Conservation (phyloP, 179 eudicot species). For the Silene coronaria region DNA sequence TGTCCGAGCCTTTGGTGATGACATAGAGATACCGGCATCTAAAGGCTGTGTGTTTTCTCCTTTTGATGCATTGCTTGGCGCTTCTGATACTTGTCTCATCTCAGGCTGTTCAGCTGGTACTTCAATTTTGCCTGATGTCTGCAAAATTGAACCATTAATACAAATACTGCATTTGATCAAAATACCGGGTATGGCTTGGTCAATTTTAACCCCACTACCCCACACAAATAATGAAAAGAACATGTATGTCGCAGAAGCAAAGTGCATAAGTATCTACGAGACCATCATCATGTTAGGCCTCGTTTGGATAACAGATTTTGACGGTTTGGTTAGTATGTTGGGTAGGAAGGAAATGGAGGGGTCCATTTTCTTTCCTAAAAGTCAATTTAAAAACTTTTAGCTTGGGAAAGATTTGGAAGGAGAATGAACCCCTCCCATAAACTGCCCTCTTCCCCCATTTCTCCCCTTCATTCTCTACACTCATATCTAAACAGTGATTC, state of each 20-base stretch:
- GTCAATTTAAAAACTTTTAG: background rate
- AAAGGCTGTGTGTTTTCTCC: slow-evolving; percentile 33
- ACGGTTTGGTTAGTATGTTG: background rate
- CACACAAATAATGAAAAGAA: background rate
- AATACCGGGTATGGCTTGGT: background rate
- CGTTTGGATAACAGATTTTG: background rate
- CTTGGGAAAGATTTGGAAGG: background rate
- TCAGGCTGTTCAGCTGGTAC: slow-evolving; percentile 40
- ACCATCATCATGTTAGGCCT: background rate
- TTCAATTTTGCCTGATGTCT: slow-evolving; percentile 64
- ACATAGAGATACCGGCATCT: slow-evolving; percentile 26
- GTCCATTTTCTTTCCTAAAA: background rate
- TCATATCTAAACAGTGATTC: background rate
- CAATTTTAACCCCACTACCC: background rate
- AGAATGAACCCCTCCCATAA: background rate
- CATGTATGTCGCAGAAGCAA: background rate
- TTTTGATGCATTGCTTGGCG: slow-evolving; percentile 32
- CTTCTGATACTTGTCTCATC: slow-evolving; percentile 49
- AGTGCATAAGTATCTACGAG: background rate
- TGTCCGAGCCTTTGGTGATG: slow-evolving; percentile 33
- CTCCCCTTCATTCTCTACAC: background rate
- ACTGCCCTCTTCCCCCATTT: background rate
- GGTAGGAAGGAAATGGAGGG: background rate
- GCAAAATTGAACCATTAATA: slow-evolving; percentile 25
- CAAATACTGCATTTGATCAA: background rate